A percentile compares a stretch with the other conserved stretches of the same genome.
These are phyloP conservation scores for Phylloporus sp. DNA, from an alignment of 1,284 basidiomycete genomes.

Conservation along the genomic window DNA sequence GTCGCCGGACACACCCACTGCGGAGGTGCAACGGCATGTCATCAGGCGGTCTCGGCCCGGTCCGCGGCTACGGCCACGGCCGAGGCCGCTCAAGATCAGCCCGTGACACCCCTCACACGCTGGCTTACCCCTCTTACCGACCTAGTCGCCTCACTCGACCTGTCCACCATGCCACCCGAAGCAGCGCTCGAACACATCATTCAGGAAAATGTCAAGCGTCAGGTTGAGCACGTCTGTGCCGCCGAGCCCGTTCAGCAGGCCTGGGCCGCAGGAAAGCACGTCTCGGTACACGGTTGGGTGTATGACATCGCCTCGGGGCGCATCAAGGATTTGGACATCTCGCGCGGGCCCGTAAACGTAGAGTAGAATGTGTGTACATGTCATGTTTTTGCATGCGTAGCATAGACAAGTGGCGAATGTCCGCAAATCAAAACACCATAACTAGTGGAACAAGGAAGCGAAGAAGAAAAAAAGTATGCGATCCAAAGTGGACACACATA, in stretches of 20 bases:
- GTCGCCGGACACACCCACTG: slow-evolving; percentile 84
- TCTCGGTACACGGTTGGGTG: slow-evolving; percentile 86
- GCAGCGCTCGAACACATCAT: slow-evolving; percentile 64
- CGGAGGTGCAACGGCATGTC: slow-evolving; percentile 75
- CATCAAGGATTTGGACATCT: slow-evolving; percentile 71
- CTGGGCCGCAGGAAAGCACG: slow-evolving; percentile 71
- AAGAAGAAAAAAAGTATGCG: neutral
- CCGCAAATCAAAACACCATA: slow-evolving; percentile 17
- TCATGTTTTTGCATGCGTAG: slow-evolving; percentile 7
- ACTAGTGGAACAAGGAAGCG: neutral
- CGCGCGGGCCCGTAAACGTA: slow-evolving; percentile 28
- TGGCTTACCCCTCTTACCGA: slow-evolving; percentile 77
- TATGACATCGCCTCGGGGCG: slow-evolving; percentile 76
- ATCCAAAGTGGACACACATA: neutral
- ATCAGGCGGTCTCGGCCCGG: slow-evolving; percentile 40
- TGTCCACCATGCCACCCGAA: slow-evolving; percentile 36
- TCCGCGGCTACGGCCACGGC: slow-evolving; percentile 7
- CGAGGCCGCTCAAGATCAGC: neutral
- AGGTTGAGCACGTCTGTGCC: slow-evolving; percentile 75
- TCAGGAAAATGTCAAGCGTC: slow-evolving; percentile 76
- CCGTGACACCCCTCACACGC: slow-evolving; percentile 42
- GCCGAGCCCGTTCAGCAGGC: slow-evolving; percentile 67
- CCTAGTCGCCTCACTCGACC: slow-evolving; percentile 54
- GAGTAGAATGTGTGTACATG: neutral
- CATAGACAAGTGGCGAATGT: slow-evolving; percentile 18